Percentiles rank a stretch among this genome's conserved stretches.
phyloP scores from a whole-genome alignment of 202 grass and related monocot species.

The Panicum hallii region DNA sequence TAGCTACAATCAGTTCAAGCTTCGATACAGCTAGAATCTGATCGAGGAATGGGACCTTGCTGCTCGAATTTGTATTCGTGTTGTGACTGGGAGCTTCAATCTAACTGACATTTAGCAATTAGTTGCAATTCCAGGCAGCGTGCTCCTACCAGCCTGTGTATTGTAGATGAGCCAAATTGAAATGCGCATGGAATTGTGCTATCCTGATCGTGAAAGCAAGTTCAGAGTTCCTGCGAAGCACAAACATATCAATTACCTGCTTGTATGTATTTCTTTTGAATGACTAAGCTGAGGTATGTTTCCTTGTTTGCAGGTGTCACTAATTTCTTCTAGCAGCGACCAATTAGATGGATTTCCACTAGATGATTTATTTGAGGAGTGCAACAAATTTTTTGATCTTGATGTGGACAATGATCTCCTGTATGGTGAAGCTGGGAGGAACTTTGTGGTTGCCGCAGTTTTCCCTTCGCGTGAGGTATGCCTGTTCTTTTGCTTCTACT shows the following conservation, averaged over 20 bases:
- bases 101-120: not conserved
- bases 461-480: conserved; percentile 67
- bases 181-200: not conserved
- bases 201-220: conserved; percentile 3
- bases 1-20: not conserved
- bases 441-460: conserved; percentile 78
- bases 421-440: conserved; percentile 55
- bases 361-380: conserved; percentile 58
- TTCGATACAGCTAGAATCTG: not conserved
- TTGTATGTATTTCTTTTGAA: conserved; percentile 22
- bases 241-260: not conserved
- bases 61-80: not conserved
- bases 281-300: conserved; percentile 21
- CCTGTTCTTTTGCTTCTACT: not conserved
- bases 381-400: conserved; percentile 56
- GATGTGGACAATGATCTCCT: conserved; percentile 55
- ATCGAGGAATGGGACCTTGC: not conserved
- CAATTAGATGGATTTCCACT: conserved; percentile 49
- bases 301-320: conserved; percentile 61
- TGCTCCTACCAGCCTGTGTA: not conserved
- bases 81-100: not conserved
- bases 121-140: not conserved
- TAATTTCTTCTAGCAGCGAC: conserved; percentile 44
- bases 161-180: not conserved
- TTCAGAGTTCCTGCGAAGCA: not conserved